Evolutionary conservation across 805 yeast species (phyloP).

Genomic region (Myxozyma melibiosi): DNA sequence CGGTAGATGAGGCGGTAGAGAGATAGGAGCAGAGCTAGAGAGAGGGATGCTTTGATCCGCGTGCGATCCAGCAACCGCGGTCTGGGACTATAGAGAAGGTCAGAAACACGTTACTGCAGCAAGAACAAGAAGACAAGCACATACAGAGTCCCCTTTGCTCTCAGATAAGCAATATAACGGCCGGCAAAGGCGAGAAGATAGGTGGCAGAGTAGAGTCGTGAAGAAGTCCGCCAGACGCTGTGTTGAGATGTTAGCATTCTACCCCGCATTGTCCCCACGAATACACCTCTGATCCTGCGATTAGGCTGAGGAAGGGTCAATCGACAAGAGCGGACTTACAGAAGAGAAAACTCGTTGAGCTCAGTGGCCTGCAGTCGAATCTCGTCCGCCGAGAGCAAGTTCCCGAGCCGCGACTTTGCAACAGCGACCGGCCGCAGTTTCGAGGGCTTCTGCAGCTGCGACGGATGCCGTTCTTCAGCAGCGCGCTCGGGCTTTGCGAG

Average conservation of each 20-base stretch:
- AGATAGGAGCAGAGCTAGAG: constrained; percentile 6
- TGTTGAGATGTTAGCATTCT: background rate
- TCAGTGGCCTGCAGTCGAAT: constrained; percentile 7
- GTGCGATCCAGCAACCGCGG: constrained; percentile 7
- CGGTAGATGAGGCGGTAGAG: constrained; percentile 17
- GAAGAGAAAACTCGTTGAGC: constrained; percentile 4
- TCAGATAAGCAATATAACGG: background rate
- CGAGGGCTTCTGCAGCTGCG: background rate
- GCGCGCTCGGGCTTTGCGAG: background rate
- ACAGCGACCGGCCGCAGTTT: background rate
- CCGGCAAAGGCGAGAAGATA: background rate
- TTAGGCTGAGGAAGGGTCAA: no score
- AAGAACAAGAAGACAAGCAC: background rate
- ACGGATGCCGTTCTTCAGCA: background rate
- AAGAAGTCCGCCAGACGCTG: constrained; percentile 11
- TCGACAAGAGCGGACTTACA: constrained; percentile 3
- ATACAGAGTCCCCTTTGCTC: background rate
- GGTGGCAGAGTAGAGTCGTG: constrained; percentile 5
- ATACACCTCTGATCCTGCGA: no score
- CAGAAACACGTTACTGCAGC: background rate
- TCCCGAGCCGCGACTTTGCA: background rate
- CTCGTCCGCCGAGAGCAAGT: background rate
- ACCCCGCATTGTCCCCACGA: constrained; percentile 8
- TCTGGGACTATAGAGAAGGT: background rate
- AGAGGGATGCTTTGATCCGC: constrained; percentile 1